These are phyloP conservation scores for Astrocystis sublimbata DNA, from an alignment of 495 filamentous ascomycete genomes.

Conservation along the genomic window DNA sequence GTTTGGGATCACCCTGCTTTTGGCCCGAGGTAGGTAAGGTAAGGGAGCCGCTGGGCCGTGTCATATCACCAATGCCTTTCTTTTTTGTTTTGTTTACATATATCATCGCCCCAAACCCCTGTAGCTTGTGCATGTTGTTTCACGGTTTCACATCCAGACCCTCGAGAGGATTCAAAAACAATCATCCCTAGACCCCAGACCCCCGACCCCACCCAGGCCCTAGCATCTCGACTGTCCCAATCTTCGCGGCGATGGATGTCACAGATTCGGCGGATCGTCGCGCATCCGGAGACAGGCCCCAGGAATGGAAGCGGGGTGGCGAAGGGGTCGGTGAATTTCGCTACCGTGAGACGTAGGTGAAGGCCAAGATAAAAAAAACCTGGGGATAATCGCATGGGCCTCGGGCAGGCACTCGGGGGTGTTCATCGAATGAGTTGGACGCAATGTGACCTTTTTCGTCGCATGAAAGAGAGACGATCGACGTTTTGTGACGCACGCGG, in stretches of 20 bases:
- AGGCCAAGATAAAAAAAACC: too few relatives aligned
- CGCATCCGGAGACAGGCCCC: constrained; percentile 14
- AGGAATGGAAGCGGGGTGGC: constrained; percentile 10
- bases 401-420: too few relatives aligned
- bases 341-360: constrained; percentile 6
- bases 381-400: too few relatives aligned
- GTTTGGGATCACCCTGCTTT: constrained; percentile 2
- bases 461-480: not conserved
- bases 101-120: constrained; percentile 9
- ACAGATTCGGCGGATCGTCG: constrained; percentile 8
- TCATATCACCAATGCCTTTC: too few relatives aligned
- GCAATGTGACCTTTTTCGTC: not conserved
- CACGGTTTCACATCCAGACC: constrained; percentile 7
- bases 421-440: not conserved
- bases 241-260: constrained; percentile 10
- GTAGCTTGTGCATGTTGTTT: constrained; percentile 10
- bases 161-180: too few relatives aligned
- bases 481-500: not conserved
- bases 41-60: constrained; percentile 9
- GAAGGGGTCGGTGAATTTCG: not conserved
- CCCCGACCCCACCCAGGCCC: too few relatives aligned
- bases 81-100: not conserved
- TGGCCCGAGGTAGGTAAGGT: not conserved
- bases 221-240: not conserved
- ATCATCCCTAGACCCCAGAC: too few relatives aligned